phyloP scores from a whole-genome alignment of 1,284 basidiomycete species.

The Rhodotorula sp. region DNA sequence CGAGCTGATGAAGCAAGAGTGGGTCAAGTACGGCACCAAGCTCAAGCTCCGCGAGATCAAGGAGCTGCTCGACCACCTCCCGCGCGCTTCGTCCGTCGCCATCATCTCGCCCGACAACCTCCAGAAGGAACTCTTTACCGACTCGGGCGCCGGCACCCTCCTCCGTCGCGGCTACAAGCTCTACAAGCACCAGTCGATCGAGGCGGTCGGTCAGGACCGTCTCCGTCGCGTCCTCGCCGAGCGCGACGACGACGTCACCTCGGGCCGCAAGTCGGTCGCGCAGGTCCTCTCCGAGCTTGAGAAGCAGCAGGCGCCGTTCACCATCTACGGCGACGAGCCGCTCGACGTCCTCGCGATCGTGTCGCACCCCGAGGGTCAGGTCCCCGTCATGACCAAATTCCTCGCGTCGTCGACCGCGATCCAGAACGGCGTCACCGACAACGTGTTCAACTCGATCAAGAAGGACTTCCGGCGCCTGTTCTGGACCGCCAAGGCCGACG shows the following conservation, averaged over 20 bases:
- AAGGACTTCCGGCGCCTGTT: constrained; percentile 93
- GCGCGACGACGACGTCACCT: constrained; percentile 85
- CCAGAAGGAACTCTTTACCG: constrained; percentile 98
- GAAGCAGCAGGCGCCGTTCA: constrained; percentile 64
- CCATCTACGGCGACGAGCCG: constrained; percentile 96
- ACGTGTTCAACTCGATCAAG: constrained; percentile 92
- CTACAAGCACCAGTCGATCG: constrained; percentile 79
- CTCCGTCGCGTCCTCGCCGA: constrained; percentile 90
- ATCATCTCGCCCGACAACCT: constrained; percentile 92
- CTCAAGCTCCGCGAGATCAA: constrained; percentile 99
- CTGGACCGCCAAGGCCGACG: constrained; percentile 93
- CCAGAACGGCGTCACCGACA: constrained; percentile 93
- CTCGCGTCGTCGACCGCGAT: constrained; percentile 82
- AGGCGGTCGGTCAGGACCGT: constrained; percentile 84
- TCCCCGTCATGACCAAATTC: constrained; percentile 89
- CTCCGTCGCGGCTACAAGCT: constrained; percentile 98
- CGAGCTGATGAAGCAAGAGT: constrained; percentile 94
- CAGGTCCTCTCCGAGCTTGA: constrained; percentile 76
- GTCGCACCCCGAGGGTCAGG: constrained; percentile 82
- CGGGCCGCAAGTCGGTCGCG: constrained; percentile 81
- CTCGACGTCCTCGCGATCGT: constrained; percentile 94
- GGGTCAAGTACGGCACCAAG: constrained; percentile 99
- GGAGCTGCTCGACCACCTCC: constrained; percentile 95
- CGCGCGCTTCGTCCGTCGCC: constrained; percentile 94
- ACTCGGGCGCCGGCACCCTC: constrained; percentile 94